Conservation (phyloP, 257 asterid genomes). For the Solanum sejunctum region DNA sequence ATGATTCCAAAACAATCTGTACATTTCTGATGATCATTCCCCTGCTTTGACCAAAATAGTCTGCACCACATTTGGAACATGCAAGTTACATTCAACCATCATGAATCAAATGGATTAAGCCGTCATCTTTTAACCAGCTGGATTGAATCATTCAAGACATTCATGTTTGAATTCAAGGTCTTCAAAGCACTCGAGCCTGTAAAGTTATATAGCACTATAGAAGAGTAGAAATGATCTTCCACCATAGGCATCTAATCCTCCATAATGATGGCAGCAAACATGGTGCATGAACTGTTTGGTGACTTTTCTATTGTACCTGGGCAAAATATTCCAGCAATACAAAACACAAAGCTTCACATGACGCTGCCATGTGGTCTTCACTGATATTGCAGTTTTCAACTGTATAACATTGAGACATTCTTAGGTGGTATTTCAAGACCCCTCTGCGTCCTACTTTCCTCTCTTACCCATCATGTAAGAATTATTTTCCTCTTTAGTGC, state of each 20-base stretch:
- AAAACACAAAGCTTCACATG: not conserved
- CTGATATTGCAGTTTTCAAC: not conserved
- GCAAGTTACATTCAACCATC: not conserved
- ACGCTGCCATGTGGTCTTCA: not conserved
- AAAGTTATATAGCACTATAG: not conserved
- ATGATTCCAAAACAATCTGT: not conserved
- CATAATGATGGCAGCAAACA: not conserved
- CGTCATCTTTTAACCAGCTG: not conserved
- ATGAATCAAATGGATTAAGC: not conserved
- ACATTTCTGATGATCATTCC: not conserved
- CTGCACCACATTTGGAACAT: not conserved
- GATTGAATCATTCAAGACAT: not conserved
- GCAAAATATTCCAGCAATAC: not conserved
- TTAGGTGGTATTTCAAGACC: not conserved
- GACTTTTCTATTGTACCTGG: not conserved
- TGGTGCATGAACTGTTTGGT: not conserved
- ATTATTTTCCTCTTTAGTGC: not conserved
- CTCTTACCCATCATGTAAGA: not conserved
- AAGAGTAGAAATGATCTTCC: not conserved
- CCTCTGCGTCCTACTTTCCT: not conserved
- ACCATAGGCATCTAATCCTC: not conserved
- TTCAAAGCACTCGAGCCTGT: not conserved
- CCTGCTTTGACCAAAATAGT: not conserved
- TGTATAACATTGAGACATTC: not conserved
- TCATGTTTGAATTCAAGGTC: not conserved